A percentile compares a stretch with the other conserved stretches of the same genome.
phyloP scores from a whole-genome alignment of 768 basidiomycete genomes.

The Russula emetica region DNA sequence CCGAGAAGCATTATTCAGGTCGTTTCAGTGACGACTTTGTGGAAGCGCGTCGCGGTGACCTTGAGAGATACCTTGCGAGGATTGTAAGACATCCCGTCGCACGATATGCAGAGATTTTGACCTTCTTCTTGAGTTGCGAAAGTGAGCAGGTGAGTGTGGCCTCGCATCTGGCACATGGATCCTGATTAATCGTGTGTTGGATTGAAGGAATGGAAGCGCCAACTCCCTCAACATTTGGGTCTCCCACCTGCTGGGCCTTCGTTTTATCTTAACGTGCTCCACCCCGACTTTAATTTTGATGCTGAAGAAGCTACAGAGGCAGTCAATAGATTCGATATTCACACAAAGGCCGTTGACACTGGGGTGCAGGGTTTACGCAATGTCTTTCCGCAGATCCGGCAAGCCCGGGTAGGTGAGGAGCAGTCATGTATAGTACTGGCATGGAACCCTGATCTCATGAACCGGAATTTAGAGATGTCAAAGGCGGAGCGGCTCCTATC shows the following conservation, averaged over 20 bases:
- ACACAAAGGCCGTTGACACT: conserved; percentile 60
- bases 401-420: conserved; percentile 60
- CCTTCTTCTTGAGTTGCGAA: conserved; percentile 75
- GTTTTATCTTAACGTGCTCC: conserved; percentile 76
- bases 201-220: conserved; percentile 64
- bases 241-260: conserved; percentile 65
- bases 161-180: background rate
- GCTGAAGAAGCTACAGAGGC: conserved; percentile 59
- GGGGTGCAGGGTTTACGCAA: conserved; percentile 64
- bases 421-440: background rate
- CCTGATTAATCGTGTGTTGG: background rate
- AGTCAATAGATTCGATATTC: conserved; percentile 58
- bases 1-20: conserved; percentile 81
- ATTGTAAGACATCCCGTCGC: conserved; percentile 73
- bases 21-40: conserved; percentile 79
- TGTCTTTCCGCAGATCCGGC: conserved; percentile 57
- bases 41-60: conserved; percentile 73
- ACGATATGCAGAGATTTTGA: conserved; percentile 72
- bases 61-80: conserved; percentile 71
- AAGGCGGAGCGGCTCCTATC: conserved; percentile 70
- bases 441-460: background rate
- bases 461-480: conserved; percentile 58
- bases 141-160: conserved; percentile 57
- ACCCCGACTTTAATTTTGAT: conserved; percentile 83
- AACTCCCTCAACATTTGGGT: conserved; percentile 55